These are phyloP conservation scores for Amauroascus niger DNA, from an alignment of 2,329 filamentous ascomycete species.

Conservation along the genomic window DNA sequence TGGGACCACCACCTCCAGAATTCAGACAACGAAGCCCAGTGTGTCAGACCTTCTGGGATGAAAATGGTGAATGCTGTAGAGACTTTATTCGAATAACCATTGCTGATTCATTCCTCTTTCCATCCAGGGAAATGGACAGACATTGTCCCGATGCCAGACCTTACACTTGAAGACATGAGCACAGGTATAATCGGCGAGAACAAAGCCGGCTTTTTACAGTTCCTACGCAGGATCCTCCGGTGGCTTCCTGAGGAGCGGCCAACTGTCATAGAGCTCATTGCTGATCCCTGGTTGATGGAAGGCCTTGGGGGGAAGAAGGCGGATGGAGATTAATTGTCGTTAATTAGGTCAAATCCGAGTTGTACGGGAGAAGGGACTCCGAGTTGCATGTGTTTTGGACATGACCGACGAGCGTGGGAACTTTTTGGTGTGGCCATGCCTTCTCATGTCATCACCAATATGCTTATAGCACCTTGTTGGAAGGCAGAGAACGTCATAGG, in stretches of 20 bases:
- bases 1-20: constrained; percentile 15
- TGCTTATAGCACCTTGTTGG: no score
- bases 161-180: constrained; percentile 1
- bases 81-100: neutral
- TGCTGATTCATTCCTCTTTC: neutral
- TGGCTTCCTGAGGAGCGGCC: constrained; percentile 27
- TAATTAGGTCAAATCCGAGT: no score
- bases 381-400: no score
- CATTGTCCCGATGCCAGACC: constrained; percentile 11
- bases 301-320: constrained; percentile 4
- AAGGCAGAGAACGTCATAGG: no score
- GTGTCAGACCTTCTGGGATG: constrained; percentile 21
- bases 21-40: constrained; percentile 16
- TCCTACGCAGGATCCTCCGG: constrained; percentile 25
- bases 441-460: no score
- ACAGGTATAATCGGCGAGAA: constrained; percentile 20
- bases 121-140: constrained; percentile 8
- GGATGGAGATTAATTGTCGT: no score
- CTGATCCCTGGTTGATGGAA: constrained; percentile 11
- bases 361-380: no score
- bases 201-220: constrained; percentile 25
- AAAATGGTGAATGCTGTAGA: constrained; percentile 13
- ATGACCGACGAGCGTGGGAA: no score
- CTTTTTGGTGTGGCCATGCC: no score
- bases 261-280: constrained; percentile 25